Base-by-base conservation (phyloP, 2,329 filamentous ascomycete species). In the Hortaea werneckii region DNA sequence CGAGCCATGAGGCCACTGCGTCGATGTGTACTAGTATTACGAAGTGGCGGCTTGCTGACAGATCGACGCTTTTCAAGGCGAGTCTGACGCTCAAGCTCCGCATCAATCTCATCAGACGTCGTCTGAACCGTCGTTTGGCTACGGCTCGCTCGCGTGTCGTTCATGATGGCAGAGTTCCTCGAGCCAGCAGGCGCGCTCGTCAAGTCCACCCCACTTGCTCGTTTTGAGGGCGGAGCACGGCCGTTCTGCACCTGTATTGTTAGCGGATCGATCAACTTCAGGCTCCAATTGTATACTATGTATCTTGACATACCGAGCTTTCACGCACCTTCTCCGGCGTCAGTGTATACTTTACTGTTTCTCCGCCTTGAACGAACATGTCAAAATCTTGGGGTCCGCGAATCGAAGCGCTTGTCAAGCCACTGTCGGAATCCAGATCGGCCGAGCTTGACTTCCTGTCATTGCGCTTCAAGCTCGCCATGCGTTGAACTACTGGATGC, bases 1-100 rank as follows among this genome's bases (percentile, higher is more conserved):
- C 88, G 78, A 26, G 87, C 79, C 48, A 63, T 55, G 10, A 65
- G 47, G 52, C 65, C 61, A 47, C 61, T 61, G 35, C 48, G 55
- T 40, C 56, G 48, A 43, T 58, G 55, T 28, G 52, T 51, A 45
- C 58, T 63, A 12, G 51, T 54, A 39, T 65, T 65, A 12, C 59
- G 54, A 2, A 58, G 50, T 9, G 56, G 45, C 30, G 63, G 62
- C 42, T 57, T 54, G 46, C 54, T 60, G 48, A 58, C 51, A 0
- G 61, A 64, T 29, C 57, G 50, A 34, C 60, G 56, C 20, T 57
- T 52, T 30, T 56, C 50, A 42, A 8, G n/a, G n/a, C 11, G 32
- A n/a, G 46, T 37, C 43, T 42, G 13, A 37, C 48, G 30, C 37
- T 29, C 20, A 8, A 32, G 13, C 10, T 44, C 47, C 11, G 46